These are phyloP conservation scores for Ammopiptanthus mongolicus DNA, from an alignment of 306 rosid genomes.

Conservation along the genomic window DNA sequence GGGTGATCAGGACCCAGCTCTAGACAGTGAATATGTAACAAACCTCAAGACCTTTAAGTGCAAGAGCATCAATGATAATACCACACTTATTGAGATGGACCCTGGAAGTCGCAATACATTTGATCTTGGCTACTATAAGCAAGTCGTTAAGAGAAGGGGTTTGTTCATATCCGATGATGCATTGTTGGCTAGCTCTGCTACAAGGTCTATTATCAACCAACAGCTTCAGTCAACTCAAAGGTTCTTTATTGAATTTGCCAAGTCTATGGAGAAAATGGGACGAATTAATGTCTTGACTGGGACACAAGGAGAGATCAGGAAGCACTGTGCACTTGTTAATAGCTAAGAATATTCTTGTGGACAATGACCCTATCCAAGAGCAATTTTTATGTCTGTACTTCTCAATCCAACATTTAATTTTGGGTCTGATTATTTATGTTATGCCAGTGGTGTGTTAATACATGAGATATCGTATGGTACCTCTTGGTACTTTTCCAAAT, in stretches of 20 bases:
- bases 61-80: conserved; percentile 36
- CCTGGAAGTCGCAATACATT: conserved; percentile 77
- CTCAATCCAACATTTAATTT: neutral
- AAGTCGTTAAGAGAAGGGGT: conserved; percentile 58
- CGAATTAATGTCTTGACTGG: conserved; percentile 49
- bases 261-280: conserved; percentile 81
- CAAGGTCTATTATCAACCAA: conserved; percentile 34
- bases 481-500: neutral
- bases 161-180: conserved; percentile 70
- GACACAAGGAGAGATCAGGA: conserved; percentile 63
- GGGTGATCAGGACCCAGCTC: conserved; percentile 67
- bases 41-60: conserved; percentile 64
- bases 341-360: neutral
- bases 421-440: conserved; percentile 3
- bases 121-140: conserved; percentile 59
- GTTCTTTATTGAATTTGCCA: conserved; percentile 51
- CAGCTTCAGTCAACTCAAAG: conserved; percentile 36
- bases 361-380: neutral
- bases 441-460: neutral
- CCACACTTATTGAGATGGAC: conserved; percentile 65
- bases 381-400: neutral
- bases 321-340: conserved; percentile 57
- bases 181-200: conserved; percentile 38
- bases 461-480: neutral
- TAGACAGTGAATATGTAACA: conserved; percentile 55